Evolutionary conservation across 2,329 filamentous ascomycete species (phyloP).

Genomic region (Calonectria henricotiae): DNA sequence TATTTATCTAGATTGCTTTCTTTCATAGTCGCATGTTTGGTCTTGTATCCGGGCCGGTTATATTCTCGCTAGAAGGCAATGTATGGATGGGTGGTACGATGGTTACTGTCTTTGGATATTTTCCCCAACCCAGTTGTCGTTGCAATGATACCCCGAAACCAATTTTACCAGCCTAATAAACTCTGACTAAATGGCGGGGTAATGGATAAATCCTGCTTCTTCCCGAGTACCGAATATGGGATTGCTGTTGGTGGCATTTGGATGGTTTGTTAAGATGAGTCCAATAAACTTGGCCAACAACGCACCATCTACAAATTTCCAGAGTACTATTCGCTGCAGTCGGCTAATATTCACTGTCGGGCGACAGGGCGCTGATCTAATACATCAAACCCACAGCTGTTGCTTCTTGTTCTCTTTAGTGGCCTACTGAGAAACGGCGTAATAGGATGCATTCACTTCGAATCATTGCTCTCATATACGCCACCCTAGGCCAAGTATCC

Average conservation of each 20-base stretch:
- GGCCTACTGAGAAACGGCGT: too few relatives aligned
- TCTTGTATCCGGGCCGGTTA: too few relatives aligned
- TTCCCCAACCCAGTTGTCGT: conserved; percentile 1
- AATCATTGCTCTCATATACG: background rate
- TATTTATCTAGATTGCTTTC: too few relatives aligned
- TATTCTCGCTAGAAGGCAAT: background rate
- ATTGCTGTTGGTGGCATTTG: background rate
- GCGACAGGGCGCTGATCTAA: too few relatives aligned
- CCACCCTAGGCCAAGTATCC: background rate
- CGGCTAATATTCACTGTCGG: too few relatives aligned
- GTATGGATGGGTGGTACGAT: background rate
- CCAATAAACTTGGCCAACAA: too few relatives aligned
- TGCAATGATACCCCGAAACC: conserved; percentile 11
- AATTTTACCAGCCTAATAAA: background rate
- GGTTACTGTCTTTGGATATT: background rate
- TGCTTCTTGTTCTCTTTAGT: background rate
- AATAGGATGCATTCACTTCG: background rate
- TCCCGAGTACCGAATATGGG: background rate
- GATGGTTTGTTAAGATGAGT: too few relatives aligned
- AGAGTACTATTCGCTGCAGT: too few relatives aligned
- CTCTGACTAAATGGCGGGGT: background rate
- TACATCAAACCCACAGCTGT: background rate
- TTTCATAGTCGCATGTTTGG: too few relatives aligned
- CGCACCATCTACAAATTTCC: too few relatives aligned
- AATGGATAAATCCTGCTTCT: background rate